Percentiles rank a stretch among this genome's conserved stretches.
These are phyloP conservation scores for Botrytis aclada DNA, from an alignment of 2,329 filamentous ascomycete species.

Conservation along the genomic window DNA sequence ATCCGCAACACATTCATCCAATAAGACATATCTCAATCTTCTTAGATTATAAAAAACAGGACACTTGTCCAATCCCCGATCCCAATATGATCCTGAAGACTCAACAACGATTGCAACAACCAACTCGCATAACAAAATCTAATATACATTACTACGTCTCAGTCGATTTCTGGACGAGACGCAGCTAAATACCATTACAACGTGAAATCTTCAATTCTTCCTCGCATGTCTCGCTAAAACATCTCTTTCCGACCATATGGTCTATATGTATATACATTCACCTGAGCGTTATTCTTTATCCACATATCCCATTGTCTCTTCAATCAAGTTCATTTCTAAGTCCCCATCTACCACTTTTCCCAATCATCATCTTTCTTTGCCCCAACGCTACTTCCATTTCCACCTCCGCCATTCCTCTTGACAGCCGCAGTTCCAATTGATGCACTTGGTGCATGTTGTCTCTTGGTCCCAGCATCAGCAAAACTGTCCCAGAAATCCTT, in stretches of 20 bases:
- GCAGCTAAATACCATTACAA: neutral
- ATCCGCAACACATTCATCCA: neutral
- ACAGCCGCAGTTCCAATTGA: constrained; percentile 36
- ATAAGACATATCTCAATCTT: neutral
- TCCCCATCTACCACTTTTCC: constrained; percentile 46
- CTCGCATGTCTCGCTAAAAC: neutral
- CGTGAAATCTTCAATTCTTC: neutral
- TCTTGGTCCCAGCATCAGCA: constrained; percentile 47
- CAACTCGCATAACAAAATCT: neutral
- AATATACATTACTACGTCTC: neutral
- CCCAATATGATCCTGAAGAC: neutral
- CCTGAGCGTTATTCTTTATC: neutral
- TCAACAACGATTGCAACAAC: neutral
- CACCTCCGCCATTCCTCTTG: constrained; percentile 32
- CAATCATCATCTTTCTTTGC: constrained; percentile 56
- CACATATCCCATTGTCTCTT: neutral
- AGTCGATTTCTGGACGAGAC: neutral
- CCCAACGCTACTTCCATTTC: constrained; percentile 19
- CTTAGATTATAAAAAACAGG: neutral
- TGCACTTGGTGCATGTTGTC: constrained; percentile 20
- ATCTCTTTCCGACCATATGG: neutral
- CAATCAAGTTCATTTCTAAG: neutral
- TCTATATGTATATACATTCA: constrained; percentile 8
- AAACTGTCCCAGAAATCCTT: constrained; percentile 94
- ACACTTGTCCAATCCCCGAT: neutral